Base-by-base conservation (phyloP, 768 basidiomycete genomes). In the Boletus edulis region DNA sequence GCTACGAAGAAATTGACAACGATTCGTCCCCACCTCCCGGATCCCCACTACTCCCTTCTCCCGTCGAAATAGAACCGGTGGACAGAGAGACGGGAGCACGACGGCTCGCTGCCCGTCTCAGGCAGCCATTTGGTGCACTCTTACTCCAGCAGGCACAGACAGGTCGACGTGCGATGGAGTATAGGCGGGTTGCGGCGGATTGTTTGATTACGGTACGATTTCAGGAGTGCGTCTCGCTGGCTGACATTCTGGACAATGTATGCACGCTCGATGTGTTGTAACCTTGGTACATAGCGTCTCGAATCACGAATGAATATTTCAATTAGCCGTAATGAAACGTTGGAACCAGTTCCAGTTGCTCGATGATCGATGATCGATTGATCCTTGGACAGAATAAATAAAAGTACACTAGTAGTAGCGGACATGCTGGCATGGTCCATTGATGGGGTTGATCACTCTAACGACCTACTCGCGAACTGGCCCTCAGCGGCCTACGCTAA, bases 151-250 rank as follows among this genome's bases (percentile, higher is more conserved):
- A 18, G 24, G 17, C n/a, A 6, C 34, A 24, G 5, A 43, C 27
- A 14, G 8, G 14, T 20, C 17, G 14, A 29, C 27, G 37, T 2
- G n/a, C 31, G 13, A 39, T 40, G 24, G 57, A 17, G 24, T 56
- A 56, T 24, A 55, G 5, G 37, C 43, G 57, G 3, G 54, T 58
- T 3, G 54, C 54, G 12, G 32, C 49, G 1, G 54, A 58, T 24
- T 17, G 22, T 3, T 8, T 15, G 9, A 51, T 58, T 12, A 51
- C 11, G 12, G 38, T 39, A n/a, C 38, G 15, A 9, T 5, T 39
- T 39, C 38, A n/a, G n/a, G 38, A 39, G 17, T 0, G 6, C 14
- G 6, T 17, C 0, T 39, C 38, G 14, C 15, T 39, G 38, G n/a
- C 14, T n/a, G 14, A 15, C 8, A 39, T 39, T 39, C 38, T 39